Evolutionary conservation across 441 rosid genomes (phyloP), one percentile per base, ranked within the genome.

Genomic region (Brassica balearica): DNA sequence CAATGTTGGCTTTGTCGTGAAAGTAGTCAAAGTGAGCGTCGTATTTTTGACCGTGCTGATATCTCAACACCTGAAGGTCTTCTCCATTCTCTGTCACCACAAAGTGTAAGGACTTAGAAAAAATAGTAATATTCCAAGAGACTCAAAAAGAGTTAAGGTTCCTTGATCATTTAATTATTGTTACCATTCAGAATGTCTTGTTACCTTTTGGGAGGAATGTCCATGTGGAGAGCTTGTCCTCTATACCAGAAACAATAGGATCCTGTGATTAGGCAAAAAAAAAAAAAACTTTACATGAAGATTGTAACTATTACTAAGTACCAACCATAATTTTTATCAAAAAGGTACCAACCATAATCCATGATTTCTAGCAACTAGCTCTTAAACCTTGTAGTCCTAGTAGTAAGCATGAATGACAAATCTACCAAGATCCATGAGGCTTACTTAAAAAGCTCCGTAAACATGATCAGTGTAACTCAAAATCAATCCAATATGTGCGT

Each of bases 141-240:
- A n/a, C 51, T 60, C n/a, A 2, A 46, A 0, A 68, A 60, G 69
- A 48, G 68, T 27, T 41, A 11, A 46, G 65, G 32, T 22, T 70
- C 75, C 56, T 20, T 22, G n/a, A n/a, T n/a, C n/a, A n/a, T n/a
- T n/a, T n/a, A n/a, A n/a, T n/a, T n/a, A n/a, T n/a, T n/a, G n/a
- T n/a, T n/a, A n/a, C n/a, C n/a, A n/a, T n/a, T n/a, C n/a, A n/a
- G 6, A 38, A 32, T 55, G 65, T 46, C 10, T 67, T 22, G 17
- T 68, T 67, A 92, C 96, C 99, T 91, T 89, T 95, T 71, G 97
- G 99, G 71, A 95, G 99, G 78, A 95, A 95, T 60, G 99, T 88
- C 99, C 99, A 95, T 65, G 97, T 85, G 23, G 97, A 83, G 77
- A 95, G 90, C 86, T 95, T 95, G 66, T 91, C 97, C 82, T 95